These are phyloP conservation scores for Boeremia exigua DNA, from an alignment of 2,329 filamentous ascomycete genomes.

Conservation along the genomic window DNA sequence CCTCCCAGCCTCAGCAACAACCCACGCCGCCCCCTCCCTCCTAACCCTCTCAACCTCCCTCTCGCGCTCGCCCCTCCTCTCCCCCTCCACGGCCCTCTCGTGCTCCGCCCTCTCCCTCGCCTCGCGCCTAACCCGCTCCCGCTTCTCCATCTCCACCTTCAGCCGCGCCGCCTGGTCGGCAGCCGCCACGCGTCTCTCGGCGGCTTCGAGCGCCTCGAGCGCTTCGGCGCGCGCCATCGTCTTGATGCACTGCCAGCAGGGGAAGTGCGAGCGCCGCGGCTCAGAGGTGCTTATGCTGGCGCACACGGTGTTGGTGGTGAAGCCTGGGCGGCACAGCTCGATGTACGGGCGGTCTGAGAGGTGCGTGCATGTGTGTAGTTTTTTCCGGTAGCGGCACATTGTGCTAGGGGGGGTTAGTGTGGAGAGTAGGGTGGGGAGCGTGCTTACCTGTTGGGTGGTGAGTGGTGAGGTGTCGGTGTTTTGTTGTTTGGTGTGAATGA, in stretches of 20 bases:
- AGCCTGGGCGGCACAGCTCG: slow-evolving; percentile 31
- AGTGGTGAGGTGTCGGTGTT: too few relatives aligned
- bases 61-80: slow-evolving; percentile 19
- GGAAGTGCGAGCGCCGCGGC: slow-evolving; percentile 28
- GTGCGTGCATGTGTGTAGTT: slow-evolving; percentile 31
- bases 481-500: too few relatives aligned
- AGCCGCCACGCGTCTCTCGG: background rate
- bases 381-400: slow-evolving; percentile 38
- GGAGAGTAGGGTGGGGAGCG: too few relatives aligned
- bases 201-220: background rate
- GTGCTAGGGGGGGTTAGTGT: background rate
- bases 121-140: slow-evolving; percentile 29
- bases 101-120: slow-evolving; percentile 28
- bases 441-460: too few relatives aligned
- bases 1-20: slow-evolving; percentile 22
- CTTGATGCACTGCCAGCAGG: slow-evolving; percentile 33
- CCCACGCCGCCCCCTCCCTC: slow-evolving; percentile 31
- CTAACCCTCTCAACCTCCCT: slow-evolving; percentile 21
- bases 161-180: slow-evolving; percentile 17
- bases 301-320: slow-evolving; percentile 30
- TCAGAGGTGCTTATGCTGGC: slow-evolving; percentile 21
- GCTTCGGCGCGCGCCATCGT: slow-evolving; percentile 17
- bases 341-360: slow-evolving; percentile 28
- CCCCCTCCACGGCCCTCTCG: slow-evolving; percentile 28
- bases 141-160: slow-evolving; percentile 19